A percentile compares a stretch with the other conserved stretches of the same genome.
Evolutionary conservation across 2,329 filamentous ascomycete species (phyloP).

Genomic region (Penicillium sp.): DNA sequence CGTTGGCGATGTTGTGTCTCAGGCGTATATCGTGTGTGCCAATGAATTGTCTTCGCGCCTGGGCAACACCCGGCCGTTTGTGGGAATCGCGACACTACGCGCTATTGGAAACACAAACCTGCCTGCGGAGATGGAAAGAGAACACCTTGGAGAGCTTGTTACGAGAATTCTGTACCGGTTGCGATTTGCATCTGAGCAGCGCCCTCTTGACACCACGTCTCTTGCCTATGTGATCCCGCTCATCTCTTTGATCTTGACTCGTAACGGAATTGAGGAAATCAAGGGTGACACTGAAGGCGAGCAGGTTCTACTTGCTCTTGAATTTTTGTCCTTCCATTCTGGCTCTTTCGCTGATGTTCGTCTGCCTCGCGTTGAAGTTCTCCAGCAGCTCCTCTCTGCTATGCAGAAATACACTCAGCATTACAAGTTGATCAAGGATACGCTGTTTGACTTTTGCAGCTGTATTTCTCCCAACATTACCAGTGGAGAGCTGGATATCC

Average conservation of each 20-base stretch:
- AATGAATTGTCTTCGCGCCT: slow-evolving; percentile 69
- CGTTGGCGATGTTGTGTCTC: slow-evolving; percentile 71
- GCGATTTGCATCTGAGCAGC: slow-evolving; percentile 83
- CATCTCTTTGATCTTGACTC: slow-evolving; percentile 70
- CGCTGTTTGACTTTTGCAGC: slow-evolving; percentile 77
- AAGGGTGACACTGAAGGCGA: slow-evolving; percentile 74
- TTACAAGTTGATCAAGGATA: slow-evolving; percentile 93
- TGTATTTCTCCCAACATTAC: slow-evolving; percentile 79
- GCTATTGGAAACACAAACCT: slow-evolving; percentile 70
- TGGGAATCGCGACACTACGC: slow-evolving; percentile 81
- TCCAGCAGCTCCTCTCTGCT: slow-evolving; percentile 67
- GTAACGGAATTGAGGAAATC: slow-evolving; percentile 66
- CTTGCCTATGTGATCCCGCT: slow-evolving; percentile 83
- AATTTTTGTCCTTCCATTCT: slow-evolving; percentile 85
- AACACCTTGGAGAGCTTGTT: slow-evolving; percentile 73
- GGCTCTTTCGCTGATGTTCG: slow-evolving; percentile 67
- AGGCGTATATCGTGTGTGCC: slow-evolving; percentile 74
- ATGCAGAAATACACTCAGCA: slow-evolving; percentile 91
- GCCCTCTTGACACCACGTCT: slow-evolving; percentile 85
- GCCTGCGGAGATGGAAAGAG: slow-evolving; percentile 66
- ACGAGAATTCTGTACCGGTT: slow-evolving; percentile 87
- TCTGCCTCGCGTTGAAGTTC: slow-evolving; percentile 69
- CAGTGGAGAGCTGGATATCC: slow-evolving; percentile 64
- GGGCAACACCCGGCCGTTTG: slow-evolving; percentile 71
- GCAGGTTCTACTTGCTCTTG: slow-evolving; percentile 81